A percentile compares a stretch with the other conserved stretches of the same genome.
These are phyloP conservation scores for Pseudogymnoascus sp. DNA, from an alignment of 2,329 filamentous ascomycete species.

Conservation along the genomic window DNA sequence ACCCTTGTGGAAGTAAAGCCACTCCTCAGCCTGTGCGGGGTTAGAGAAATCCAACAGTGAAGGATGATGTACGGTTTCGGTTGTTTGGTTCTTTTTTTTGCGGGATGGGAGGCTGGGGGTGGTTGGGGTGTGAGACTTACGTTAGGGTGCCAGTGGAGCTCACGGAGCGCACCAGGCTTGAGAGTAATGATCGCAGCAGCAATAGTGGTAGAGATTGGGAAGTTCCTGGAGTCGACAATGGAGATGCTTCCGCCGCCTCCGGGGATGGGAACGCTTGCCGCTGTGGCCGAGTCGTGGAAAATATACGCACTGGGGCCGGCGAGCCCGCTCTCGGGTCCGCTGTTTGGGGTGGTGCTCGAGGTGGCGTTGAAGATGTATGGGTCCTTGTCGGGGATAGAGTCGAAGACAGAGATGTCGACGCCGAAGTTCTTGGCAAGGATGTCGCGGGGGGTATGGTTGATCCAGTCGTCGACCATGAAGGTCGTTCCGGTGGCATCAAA, in stretches of 20 bases:
- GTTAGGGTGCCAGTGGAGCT: conserved; percentile 64
- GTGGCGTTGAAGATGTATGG: conserved; percentile 56
- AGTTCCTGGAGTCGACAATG: conserved; percentile 59
- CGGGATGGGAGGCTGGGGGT: background rate
- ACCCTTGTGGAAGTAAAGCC: conserved; percentile 62
- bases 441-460: conserved; percentile 54
- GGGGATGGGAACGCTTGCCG: conserved; percentile 34
- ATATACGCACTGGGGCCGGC: conserved; percentile 53
- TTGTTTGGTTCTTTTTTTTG: background rate
- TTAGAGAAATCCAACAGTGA: background rate
- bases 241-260: conserved; percentile 53
- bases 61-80: background rate
- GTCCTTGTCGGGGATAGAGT: conserved; percentile 45
- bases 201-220: conserved; percentile 57
- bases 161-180: conserved; percentile 53
- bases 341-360: conserved; percentile 37
- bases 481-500: conserved; percentile 60
- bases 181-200: conserved; percentile 56
- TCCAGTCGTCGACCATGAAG: conserved; percentile 65
- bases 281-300: conserved; percentile 46
- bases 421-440: conserved; percentile 64
- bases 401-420: conserved; percentile 50
- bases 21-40: conserved; percentile 50
- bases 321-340: conserved; percentile 39
- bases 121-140: conserved; percentile 32